phyloP scores from a whole-genome alignment of 176 grass and related monocot species.

The Lolium rigidum region DNA sequence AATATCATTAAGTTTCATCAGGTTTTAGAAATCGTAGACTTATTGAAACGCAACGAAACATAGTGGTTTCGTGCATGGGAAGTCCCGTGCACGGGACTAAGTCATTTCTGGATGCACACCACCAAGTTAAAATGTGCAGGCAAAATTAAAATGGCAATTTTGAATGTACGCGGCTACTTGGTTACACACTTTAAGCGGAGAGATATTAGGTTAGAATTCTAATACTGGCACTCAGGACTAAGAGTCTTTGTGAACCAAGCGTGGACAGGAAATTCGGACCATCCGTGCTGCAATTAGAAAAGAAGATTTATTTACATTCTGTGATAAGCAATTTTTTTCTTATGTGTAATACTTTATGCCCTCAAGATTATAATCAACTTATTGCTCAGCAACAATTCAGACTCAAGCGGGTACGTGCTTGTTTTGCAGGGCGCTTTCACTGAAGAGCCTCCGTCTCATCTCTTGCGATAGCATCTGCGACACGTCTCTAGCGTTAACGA shows the following conservation, averaged over 20 bases:
- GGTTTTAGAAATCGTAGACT: no score
- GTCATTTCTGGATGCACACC: not conserved
- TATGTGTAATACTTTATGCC: not conserved
- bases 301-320: not conserved
- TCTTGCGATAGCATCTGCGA: not conserved
- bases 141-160: not conserved
- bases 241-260: not conserved
- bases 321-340: not conserved
- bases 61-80: no score
- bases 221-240: not conserved
- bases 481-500: not conserved
- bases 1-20: no score
- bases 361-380: not conserved
- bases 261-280: not conserved
- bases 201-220: not conserved
- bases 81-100: no score
- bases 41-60: no score
- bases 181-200: not conserved
- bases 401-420: not conserved
- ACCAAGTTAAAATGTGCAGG: not conserved
- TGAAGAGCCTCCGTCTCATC: constrained; percentile 31
- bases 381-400: not conserved
- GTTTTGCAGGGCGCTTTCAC: constrained; percentile 6
- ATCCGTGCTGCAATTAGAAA: not conserved
- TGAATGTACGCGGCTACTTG: not conserved